A percentile compares a stretch with the other conserved stretches of the same genome.
phyloP scores from a whole-genome alignment of 1,284 basidiomycete species.

The Kwoniella shivajii region DNA sequence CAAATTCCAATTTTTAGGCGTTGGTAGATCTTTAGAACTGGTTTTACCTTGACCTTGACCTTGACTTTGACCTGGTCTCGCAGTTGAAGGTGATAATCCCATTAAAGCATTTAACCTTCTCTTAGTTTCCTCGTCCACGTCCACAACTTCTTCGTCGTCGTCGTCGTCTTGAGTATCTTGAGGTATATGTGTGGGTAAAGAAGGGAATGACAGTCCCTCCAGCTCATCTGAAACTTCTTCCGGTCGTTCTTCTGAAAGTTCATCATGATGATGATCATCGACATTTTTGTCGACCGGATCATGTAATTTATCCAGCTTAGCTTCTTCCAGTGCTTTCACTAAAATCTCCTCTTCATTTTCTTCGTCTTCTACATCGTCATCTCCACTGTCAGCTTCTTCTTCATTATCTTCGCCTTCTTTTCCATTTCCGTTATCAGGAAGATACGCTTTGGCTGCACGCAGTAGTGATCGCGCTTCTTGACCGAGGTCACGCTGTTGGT shows the following conservation, averaged over 20 bases:
- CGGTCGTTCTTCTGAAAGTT: background rate
- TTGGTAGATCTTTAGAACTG: background rate
- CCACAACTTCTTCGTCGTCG: conserved; percentile 18
- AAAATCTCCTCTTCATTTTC: conserved; percentile 42
- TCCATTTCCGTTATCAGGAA: background rate
- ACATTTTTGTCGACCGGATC: background rate
- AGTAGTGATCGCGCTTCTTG: conserved; percentile 21
- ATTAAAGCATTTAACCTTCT: conserved; percentile 32
- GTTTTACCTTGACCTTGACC: background rate
- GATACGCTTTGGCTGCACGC: background rate
- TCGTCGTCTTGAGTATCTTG: conserved; percentile 4
- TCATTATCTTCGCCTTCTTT: background rate
- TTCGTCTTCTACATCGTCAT: conserved; percentile 20
- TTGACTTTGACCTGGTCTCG: conserved; percentile 6
- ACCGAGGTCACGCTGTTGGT: conserved; percentile 10
- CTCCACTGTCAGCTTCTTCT: background rate
- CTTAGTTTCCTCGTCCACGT: conserved; percentile 21
- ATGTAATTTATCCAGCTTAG: conserved; percentile 21
- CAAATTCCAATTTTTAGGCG: conserved; percentile 26
- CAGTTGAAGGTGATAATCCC: conserved; percentile 30
- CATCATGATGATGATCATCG: background rate
- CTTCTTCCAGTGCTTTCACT: conserved; percentile 36
- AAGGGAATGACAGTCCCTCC: conserved; percentile 23
- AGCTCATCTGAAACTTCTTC: background rate
- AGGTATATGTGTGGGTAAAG: conserved; percentile 26